A percentile compares a stretch with the other conserved stretches of the same genome.
Conservation (phyloP, 768 basidiomycete genomes). For the Lactifluus subvellereus region DNA sequence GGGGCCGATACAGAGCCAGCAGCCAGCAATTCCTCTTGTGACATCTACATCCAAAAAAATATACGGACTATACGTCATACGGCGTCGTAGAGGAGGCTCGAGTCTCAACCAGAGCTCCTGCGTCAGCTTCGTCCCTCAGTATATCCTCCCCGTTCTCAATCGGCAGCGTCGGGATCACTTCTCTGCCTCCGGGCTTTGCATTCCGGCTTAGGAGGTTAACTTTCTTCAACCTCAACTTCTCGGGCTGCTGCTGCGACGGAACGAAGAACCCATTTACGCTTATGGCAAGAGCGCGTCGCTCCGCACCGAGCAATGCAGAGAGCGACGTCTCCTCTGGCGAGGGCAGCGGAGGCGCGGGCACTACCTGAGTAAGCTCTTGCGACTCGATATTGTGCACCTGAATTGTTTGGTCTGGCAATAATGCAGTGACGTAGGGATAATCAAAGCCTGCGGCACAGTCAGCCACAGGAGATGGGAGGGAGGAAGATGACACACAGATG, state of each 20-base stretch:
- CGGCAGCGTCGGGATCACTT: not conserved
- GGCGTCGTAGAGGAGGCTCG: not conserved
- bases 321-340: conserved; percentile 23
- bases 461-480: not conserved
- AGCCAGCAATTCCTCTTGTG: not conserved
- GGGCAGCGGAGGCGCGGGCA: conserved; percentile 41
- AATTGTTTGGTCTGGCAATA: conserved; percentile 73
- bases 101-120: not conserved
- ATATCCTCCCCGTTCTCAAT: not conserved
- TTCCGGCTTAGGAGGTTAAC: conserved; percentile 18
- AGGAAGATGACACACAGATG: conserved; percentile 50
- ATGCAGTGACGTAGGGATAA: conserved; percentile 71
- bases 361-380: conserved; percentile 63
- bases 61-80: conserved; percentile 1
- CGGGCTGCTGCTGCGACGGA: conserved; percentile 37
- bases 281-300: conserved; percentile 29
- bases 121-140: no score
- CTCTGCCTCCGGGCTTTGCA: conserved; percentile 21
- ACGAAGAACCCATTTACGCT: conserved; percentile 37
- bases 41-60: not conserved
- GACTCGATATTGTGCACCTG: conserved; percentile 78
- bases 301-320: conserved; percentile 28
- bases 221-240: conserved; percentile 33
- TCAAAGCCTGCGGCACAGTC: conserved; percentile 53
- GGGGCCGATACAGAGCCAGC: not conserved